A percentile compares a stretch with the other conserved stretches of the same genome.
phyloP scores from a whole-genome alignment of 1,284 basidiomycete genomes.

The Meira miltonrushii region DNA sequence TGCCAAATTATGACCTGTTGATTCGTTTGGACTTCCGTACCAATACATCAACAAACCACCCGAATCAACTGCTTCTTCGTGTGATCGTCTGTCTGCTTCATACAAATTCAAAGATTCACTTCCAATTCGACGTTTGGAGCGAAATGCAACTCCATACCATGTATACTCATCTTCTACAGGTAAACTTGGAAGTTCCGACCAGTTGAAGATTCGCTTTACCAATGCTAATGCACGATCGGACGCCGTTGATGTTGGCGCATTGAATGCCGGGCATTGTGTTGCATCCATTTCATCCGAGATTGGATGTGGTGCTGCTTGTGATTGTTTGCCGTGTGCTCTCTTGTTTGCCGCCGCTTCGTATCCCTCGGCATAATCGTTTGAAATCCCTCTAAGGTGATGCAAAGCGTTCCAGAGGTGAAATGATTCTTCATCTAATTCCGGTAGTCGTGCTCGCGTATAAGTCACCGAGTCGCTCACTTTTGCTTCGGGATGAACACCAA shows the following conservation, averaged over 20 bases:
- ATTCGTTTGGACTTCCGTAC: constrained; percentile 33
- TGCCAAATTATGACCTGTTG: constrained; percentile 38
- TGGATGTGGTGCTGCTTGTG: constrained; percentile 18
- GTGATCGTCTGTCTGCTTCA: constrained; percentile 35
- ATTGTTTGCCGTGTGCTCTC: neutral
- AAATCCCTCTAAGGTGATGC: constrained; percentile 29
- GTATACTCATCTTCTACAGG: constrained; percentile 11
- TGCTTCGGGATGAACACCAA: constrained; percentile 1
- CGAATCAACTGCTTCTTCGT: constrained; percentile 39
- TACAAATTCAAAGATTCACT: constrained; percentile 28
- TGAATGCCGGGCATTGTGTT: constrained; percentile 26
- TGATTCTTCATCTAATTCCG: constrained; percentile 24
- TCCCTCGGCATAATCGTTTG: constrained; percentile 30
- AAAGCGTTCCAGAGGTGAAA: constrained; percentile 29
- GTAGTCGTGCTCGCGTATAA: constrained; percentile 33
- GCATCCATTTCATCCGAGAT: constrained; percentile 8
- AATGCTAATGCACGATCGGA: constrained; percentile 7
- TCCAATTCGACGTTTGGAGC: constrained; percentile 24
- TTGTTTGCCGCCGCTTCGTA: constrained; percentile 17
- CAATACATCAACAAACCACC: constrained; percentile 46
- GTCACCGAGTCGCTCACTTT: constrained; percentile 11
- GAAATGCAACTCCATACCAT: constrained; percentile 46
- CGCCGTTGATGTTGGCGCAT: constrained; percentile 12
- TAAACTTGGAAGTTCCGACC: constrained; percentile 22
- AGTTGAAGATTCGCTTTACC: constrained; percentile 32